Evolutionary conservation across 83 land plant genomes (phyloP), one percentile per base, ranked within the genome.

Genomic region (Isoetes engelmannii): DNA sequence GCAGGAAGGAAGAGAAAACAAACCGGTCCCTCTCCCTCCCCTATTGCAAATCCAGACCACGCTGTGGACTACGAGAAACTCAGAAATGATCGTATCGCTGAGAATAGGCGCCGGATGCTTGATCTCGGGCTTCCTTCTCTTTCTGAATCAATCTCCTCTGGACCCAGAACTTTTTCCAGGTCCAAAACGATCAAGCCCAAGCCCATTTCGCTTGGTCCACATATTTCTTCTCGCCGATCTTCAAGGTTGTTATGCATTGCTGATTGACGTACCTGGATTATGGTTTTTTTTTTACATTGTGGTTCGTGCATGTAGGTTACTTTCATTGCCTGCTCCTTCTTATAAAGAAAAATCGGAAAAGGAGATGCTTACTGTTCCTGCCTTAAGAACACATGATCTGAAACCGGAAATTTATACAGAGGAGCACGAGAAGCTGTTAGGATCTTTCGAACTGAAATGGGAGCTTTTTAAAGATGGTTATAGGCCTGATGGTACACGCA

Each of bases 341-440:
- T 74, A 74, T 19, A 6, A 28, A 10, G 77, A 74, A 12, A 13
- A 20, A 13, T 13, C 45, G 53, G 47, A 46, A 15, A 44, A 46
- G 20, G 60, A 41, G 42, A 58, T 69, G 45, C 42, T 70, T 57
- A 9, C 61, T 20, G 17, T 13, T 42, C 45, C 58, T 57, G n/a
- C 17, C 21, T 17, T 43, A 44, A 53, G 72, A 73, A 51, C 79
- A 69, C 42, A 7, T 0, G 45, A 21, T 44, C 17, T 41, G 10
- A 66, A 60, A 48, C 81, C 83, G 18, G 92, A 88, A 71, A 71
- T 79, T 58, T 88, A 88, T 57, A 85, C 86, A 4, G 83, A 83
- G 56, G 87, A 84, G 68, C 84, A 88, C 21, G 89, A 88, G 56
- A 84, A 83, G 74, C 81, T 83, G 44, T 63, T 87, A 46, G 92